phyloP scores from a whole-genome alignment of 2,329 filamentous ascomycete genomes.

The Monosporascus sp. region DNA sequence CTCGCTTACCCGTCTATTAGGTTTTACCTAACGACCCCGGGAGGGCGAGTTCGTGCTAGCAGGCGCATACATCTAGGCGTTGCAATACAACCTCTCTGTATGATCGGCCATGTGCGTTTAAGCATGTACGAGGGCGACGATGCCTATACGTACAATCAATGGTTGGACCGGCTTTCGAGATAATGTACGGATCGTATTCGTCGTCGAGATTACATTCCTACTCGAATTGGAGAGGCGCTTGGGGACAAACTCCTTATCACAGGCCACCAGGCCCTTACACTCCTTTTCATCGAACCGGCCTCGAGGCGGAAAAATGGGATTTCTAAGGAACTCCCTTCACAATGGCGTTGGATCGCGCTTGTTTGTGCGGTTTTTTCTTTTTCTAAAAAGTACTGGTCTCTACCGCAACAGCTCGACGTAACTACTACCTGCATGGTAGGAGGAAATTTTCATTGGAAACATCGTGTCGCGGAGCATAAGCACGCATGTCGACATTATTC shows the following conservation, averaged over 20 bases:
- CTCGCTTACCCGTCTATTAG: not conserved
- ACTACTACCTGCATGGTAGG: not conserved
- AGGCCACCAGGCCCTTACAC: slow-evolving; percentile 21
- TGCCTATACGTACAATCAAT: not conserved
- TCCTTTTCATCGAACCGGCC: slow-evolving; percentile 20
- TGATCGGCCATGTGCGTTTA: not conserved
- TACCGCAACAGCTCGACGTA: slow-evolving; percentile 9
- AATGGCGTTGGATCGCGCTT: slow-evolving; percentile 25
- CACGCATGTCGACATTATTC: not conserved
- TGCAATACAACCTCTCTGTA: not conserved
- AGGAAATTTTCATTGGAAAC: not conserved
- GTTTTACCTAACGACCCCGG: no score
- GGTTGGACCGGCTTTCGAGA: slow-evolving; percentile 4
- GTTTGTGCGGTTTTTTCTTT: slow-evolving; percentile 14
- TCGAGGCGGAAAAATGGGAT: slow-evolving; percentile 16
- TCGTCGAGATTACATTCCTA: slow-evolving; percentile 18
- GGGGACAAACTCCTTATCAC: slow-evolving; percentile 21
- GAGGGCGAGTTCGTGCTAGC: not conserved
- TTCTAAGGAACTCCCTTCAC: slow-evolving; percentile 12
- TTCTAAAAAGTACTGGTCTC: slow-evolving; percentile 12
- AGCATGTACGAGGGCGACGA: slow-evolving; percentile 3
- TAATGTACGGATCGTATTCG: slow-evolving; percentile 12
- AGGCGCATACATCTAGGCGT: not conserved
- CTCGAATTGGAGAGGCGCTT: slow-evolving; percentile 16
- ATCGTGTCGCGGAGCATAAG: not conserved